Percentiles rank a stretch among this genome's conserved stretches.
Conservation (phyloP, 768 basidiomycete species). For the Glaciozyma martinii region DNA sequence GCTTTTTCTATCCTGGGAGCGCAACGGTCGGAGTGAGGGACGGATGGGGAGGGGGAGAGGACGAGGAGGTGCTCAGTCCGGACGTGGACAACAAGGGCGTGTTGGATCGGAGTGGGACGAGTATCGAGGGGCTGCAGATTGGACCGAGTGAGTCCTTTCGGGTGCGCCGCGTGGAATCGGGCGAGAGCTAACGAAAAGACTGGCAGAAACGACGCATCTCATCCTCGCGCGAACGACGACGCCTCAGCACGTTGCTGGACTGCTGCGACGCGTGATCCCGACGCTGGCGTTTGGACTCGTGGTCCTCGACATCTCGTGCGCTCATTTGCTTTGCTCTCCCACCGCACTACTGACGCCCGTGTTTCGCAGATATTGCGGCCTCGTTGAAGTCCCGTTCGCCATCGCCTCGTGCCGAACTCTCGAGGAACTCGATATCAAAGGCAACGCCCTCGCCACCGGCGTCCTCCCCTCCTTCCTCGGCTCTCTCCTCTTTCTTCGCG, state of each 20-base stretch:
- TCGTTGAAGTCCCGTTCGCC: conserved; percentile 57
- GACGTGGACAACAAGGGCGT: conserved; percentile 68
- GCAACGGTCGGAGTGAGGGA: conserved; percentile 41
- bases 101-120: conserved; percentile 69
- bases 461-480: conserved; percentile 85
- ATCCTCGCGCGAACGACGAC: conserved; percentile 72
- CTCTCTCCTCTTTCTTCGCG: conserved; percentile 68
- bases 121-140: conserved; percentile 48
- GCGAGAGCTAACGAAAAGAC: too few species aligned
- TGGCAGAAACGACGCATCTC: conserved; percentile 81
- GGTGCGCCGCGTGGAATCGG: not conserved
- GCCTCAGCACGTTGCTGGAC: conserved; percentile 65
- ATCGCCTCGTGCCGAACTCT: conserved; percentile 70
- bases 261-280: conserved; percentile 59
- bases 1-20: not conserved
- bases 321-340: not conserved
- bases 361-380: conserved; percentile 41
- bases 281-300: conserved; percentile 68
- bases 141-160: conserved; percentile 4
- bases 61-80: conserved; percentile 47
- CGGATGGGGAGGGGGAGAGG: conserved; percentile 46
- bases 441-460: conserved; percentile 63
- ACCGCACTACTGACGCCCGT: not conserved
- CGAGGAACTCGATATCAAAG: conserved; percentile 88
- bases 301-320: conserved; percentile 71